These are phyloP conservation scores for Diddensiella transvaalensis DNA, from an alignment of 805 yeast species.

Conservation along the genomic window DNA sequence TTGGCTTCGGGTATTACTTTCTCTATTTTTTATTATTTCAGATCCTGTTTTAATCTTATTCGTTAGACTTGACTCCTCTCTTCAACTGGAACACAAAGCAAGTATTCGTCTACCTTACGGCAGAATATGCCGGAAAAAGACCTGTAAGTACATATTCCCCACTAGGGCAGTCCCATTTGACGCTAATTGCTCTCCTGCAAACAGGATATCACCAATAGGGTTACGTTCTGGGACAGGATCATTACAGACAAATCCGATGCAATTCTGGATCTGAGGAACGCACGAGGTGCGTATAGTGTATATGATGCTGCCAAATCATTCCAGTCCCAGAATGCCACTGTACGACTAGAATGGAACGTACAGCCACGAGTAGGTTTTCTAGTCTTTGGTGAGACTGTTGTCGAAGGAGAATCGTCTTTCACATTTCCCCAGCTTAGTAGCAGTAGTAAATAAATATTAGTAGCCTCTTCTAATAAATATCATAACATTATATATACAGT, in stretches of 20 bases:
- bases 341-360: slow-evolving; percentile 81
- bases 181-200: slow-evolving; percentile 31
- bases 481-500: too few species aligned
- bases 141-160: slow-evolving; percentile 23
- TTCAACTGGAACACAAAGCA: slow-evolving; percentile 98
- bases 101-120: slow-evolving; percentile 85
- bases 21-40: background rate
- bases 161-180: slow-evolving; percentile 30
- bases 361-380: slow-evolving; percentile 89
- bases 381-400: slow-evolving; percentile 55
- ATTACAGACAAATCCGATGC: slow-evolving; percentile 60
- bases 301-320: slow-evolving; percentile 74
- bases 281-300: slow-evolving; percentile 71
- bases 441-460: slow-evolving; percentile 2
- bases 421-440: slow-evolving; percentile 18
- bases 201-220: slow-evolving; percentile 45
- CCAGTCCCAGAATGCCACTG: slow-evolving; percentile 54
- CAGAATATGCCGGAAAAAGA: slow-evolving; percentile 62
- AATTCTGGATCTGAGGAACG: slow-evolving; percentile 45
- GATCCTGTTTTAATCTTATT: background rate
- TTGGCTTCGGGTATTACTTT: slow-evolving; percentile 40
- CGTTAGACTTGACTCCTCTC: slow-evolving; percentile 64
- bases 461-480: background rate
- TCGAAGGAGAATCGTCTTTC: slow-evolving; percentile 17
- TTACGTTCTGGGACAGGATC: slow-evolving; percentile 90